Base-by-base conservation (phyloP, 352 stramenopile genomes). In the Phytophthora chlamydospora region DNA sequence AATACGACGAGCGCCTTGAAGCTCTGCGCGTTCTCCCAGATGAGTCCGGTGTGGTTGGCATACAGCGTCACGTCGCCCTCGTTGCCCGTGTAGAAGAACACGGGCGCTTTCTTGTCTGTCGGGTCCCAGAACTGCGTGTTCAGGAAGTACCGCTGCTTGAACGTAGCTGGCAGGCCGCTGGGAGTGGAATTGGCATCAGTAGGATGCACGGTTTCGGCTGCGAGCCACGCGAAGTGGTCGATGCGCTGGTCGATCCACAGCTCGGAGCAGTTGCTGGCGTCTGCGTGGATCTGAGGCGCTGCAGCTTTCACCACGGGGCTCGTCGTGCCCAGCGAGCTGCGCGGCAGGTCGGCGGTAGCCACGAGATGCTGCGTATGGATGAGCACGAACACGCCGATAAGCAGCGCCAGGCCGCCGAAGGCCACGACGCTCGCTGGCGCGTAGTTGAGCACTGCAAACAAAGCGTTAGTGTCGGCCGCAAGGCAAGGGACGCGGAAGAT, bases 41-140 rank as follows among this genome's bases (percentile, higher is more conserved):
- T 98, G 41, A 98, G 80, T 58, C 93, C 93, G 19, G 94, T 98
- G 49, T 97, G 77, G 68, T 98, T 97, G 4, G 97, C 88, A 52
- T 98, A 98, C 51, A 98, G 75, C 38, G 90, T 91, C 33, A 98
- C 87, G 53, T 98, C 90, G 27, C 88, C 93, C 76, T 99, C 96
- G 60, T 98, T 98, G 19, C 96, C 95, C 13, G 84, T 96, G 71
- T 98, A 98, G 71, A 98, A 96, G 41, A 98, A 96, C n/a, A 98
- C 80, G 0, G 89, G 83, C 21, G 83, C 82, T 43, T 82, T 89
- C 49, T 71, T 68, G 53, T 92, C 70, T 10, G 55, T 62, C 19
- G 85, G 67, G 62, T 89, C 75, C 79, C 80, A 97, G 66, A 87
- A 90, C 66, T 96, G 68, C 31, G 91, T 75, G 64, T 97, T 97